Percentiles rank a stretch among this genome's conserved stretches.
phyloP scores from a whole-genome alignment of 2,329 filamentous ascomycete genomes.

The Aspergillus sp. region DNA sequence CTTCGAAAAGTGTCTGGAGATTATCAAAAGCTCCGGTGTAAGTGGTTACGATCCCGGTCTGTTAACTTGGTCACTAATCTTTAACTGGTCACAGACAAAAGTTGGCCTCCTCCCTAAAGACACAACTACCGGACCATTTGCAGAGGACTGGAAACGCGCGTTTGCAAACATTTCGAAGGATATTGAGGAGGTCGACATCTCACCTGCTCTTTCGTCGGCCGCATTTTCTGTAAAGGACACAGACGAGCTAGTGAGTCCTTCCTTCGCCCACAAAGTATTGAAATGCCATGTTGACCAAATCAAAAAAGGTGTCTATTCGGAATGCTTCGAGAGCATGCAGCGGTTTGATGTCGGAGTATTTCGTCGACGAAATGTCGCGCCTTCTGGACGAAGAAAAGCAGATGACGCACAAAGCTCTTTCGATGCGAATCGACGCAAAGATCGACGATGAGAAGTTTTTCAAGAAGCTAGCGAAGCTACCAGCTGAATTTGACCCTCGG shows the following conservation, averaged over 20 bases:
- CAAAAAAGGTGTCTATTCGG: constrained; percentile 74
- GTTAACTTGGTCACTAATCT: neutral
- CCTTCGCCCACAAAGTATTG: constrained; percentile 1
- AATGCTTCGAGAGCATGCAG: constrained; percentile 93
- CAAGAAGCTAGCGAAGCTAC: constrained; percentile 77
- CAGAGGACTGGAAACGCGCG: constrained; percentile 91
- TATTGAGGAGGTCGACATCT: constrained; percentile 83
- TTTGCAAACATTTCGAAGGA: constrained; percentile 79
- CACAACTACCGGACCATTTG: constrained; percentile 79
- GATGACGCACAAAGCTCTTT: constrained; percentile 81
- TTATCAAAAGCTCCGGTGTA: constrained; percentile 84
- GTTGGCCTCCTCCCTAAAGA: constrained; percentile 85
- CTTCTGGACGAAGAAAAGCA: constrained; percentile 96
- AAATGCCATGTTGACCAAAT: neutral
- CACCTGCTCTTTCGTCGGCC: constrained; percentile 73
- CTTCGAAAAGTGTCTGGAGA: constrained; percentile 77
- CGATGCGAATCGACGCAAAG: constrained; percentile 86
- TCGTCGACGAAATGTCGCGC: constrained; percentile 96
- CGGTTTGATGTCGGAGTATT: constrained; percentile 92
- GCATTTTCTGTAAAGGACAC: constrained; percentile 94
- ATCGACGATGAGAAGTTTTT: constrained; percentile 94
- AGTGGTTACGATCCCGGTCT: constrained; percentile 36
- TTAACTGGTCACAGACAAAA: constrained; percentile 64
- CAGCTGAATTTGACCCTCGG: constrained; percentile 78
- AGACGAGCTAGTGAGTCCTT: constrained; percentile 67